Evolutionary conservation across 139 green algal species (phyloP).

Genomic region (Chlorella sp.): DNA sequence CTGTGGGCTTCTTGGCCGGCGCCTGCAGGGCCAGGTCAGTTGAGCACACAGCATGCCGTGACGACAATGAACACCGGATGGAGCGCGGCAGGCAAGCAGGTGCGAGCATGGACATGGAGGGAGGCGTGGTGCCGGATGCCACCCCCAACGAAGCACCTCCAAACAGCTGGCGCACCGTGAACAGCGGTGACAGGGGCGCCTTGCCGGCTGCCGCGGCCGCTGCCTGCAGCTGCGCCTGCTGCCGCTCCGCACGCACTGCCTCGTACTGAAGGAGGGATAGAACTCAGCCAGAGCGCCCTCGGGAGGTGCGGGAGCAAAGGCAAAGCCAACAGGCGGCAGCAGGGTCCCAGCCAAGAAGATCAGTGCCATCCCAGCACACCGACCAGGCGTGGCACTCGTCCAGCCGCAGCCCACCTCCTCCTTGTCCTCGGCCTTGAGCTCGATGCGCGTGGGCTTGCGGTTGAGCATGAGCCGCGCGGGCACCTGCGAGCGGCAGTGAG

Average conservation of each 20-base stretch:
- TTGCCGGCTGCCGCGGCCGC: conserved; percentile 29
- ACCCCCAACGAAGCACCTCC: not conserved
- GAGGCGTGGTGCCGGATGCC: too few relatives aligned
- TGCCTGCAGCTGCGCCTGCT: conserved; percentile 19
- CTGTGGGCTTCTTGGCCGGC: conserved; percentile 34
- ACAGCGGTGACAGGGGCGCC: conserved; percentile 41
- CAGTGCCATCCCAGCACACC: too few relatives aligned
- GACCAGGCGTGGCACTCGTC: too few relatives aligned
- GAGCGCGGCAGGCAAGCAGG: too few relatives aligned
- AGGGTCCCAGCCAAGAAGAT: too few relatives aligned
- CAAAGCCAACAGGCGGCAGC: too few relatives aligned
- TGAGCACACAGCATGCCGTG: too few relatives aligned
- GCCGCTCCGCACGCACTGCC: conserved; percentile 23
- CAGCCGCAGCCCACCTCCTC: conserved; percentile 78
- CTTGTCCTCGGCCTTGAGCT: conserved; percentile 87
- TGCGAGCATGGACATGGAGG: too few relatives aligned
- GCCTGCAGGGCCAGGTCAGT: too few relatives aligned
- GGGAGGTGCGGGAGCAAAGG: too few relatives aligned
- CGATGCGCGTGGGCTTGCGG: conserved; percentile 85
- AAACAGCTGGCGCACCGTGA: not conserved
- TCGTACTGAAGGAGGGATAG: conserved; percentile 30
- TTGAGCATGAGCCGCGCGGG: conserved; percentile 71
- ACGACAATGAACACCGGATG: too few relatives aligned
- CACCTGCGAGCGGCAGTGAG: too few relatives aligned
- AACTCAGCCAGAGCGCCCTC: not conserved